Percentiles rank a stretch among this genome's conserved stretches.
These are phyloP conservation scores for Iberis pinnata DNA, from an alignment of 345 rosid genomes.

Conservation along the genomic window DNA sequence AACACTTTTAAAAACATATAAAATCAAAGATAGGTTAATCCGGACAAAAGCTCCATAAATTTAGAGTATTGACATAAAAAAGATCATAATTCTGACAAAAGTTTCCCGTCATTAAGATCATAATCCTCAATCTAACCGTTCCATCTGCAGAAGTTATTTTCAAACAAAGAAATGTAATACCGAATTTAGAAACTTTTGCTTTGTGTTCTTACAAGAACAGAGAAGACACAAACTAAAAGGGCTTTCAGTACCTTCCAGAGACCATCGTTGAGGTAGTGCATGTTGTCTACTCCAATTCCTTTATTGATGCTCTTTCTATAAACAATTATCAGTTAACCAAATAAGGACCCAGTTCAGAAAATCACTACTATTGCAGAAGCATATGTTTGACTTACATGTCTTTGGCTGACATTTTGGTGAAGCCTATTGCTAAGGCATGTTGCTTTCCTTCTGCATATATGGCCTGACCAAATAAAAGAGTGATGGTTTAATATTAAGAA, in stretches of 20 bases:
- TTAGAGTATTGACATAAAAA: too few species aligned
- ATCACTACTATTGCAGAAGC: neutral
- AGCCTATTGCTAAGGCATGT: constrained; percentile 96
- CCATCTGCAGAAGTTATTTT: constrained; percentile 62
- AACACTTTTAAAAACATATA: too few species aligned
- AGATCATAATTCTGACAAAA: too few species aligned
- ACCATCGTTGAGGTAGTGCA: constrained; percentile 98
- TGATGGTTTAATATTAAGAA: constrained; percentile 6
- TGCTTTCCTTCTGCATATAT: constrained; percentile 99
- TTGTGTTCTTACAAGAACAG: neutral
- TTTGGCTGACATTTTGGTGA: constrained; percentile 95
- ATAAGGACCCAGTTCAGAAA: neutral
- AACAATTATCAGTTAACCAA: constrained; percentile 12
- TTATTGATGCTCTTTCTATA: constrained; percentile 78
- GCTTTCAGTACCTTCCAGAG: constrained; percentile 99
- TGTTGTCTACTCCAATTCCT: constrained; percentile 95
- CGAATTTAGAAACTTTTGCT: neutral
- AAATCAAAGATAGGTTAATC: too few species aligned
- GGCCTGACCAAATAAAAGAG: constrained; percentile 46
- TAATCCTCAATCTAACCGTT: constrained; percentile 81
- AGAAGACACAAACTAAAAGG: too few species aligned
- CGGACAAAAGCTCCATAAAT: too few species aligned
- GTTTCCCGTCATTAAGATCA: too few species aligned
- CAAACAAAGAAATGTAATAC: neutral
- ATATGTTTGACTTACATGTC: constrained; percentile 86